Base-by-base conservation (phyloP, 2,329 filamentous ascomycete genomes). In the Calycina herbarum region DNA sequence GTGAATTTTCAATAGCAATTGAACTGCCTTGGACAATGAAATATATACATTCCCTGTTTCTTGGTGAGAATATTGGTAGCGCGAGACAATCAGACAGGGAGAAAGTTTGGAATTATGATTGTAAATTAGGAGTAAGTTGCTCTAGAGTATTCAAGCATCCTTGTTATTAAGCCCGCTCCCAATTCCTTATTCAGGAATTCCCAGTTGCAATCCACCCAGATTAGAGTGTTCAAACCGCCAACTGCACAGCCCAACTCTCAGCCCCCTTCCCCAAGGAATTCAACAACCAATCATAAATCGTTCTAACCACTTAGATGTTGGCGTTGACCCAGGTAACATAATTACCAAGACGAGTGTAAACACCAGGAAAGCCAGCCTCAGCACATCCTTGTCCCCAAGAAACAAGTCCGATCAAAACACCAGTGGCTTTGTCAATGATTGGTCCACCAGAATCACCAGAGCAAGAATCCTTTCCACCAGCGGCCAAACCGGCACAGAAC, bases 401-500 rank as follows among this genome's bases (percentile, higher is more conserved):
- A 8, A 72, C 69, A 57, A 65, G 59, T n/a, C 70, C 70, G 5
- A 68, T 24, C 57, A 72, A 61, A 51, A 62, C 66, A 11, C 60
- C 59, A 42, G 68, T 71, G 17, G 48, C n/a, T 11, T 68, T 59
- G 66, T 70, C 65, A 42, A 69, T 57, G 20, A 72, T 71, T 60
- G 70, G 70, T 62, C 69, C 68, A 65, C 70, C 70, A 54, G 62
- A 66, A 59, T 72, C 70, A 35, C 64, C 62, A 17, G 68, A 65
- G 64, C 70, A 72, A 20, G 66, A 66, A 40, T 68, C 70, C 38
- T 71, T 71, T 35, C 70, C 70, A 58, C 67, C 69, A 33, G 59
- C 68, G 58, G 62, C 61, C 15, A 67, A 29, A 48, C 68, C 70
- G 33, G 70, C 70, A 59, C 70, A 72, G 35, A 70, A 61, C 69